Evolutionary conservation across 805 yeast genomes (phyloP).

Genomic region (Candida chauliodis): DNA sequence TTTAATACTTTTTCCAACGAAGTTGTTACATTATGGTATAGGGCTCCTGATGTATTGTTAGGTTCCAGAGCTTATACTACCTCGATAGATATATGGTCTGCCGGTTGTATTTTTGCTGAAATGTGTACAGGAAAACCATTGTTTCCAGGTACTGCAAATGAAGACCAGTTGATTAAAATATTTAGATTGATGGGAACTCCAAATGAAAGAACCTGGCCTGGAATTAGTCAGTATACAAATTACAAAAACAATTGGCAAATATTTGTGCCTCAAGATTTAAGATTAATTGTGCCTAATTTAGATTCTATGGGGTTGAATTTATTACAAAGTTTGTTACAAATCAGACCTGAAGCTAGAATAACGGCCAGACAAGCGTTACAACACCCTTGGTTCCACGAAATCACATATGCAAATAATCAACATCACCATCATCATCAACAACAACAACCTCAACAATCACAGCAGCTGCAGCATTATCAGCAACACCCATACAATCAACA

Average conservation of each 20-base stretch:
- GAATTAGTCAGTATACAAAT: slow-evolving; percentile 85
- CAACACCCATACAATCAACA: slow-evolving; percentile 3
- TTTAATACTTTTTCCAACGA: slow-evolving; percentile 96
- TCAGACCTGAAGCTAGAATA: slow-evolving; percentile 59
- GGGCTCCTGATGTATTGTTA: slow-evolving; percentile 94
- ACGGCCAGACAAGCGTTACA: slow-evolving; percentile 60
- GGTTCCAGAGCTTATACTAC: slow-evolving; percentile 96
- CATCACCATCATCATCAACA: slow-evolving; percentile 22
- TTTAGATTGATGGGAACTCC: slow-evolving; percentile 97
- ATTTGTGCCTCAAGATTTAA: slow-evolving; percentile 84
- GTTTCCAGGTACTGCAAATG: slow-evolving; percentile 94
- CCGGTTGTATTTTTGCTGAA: slow-evolving; percentile 96
- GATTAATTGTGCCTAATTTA: slow-evolving; percentile 61
- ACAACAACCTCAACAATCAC: slow-evolving; percentile 17
- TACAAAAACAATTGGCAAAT: slow-evolving; percentile 80
- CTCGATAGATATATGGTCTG: slow-evolving; percentile 97
- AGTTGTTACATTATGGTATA: slow-evolving; percentile 96
- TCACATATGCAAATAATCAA: slow-evolving; percentile 40
- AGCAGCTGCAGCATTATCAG: slow-evolving; percentile 7
- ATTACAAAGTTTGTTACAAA: slow-evolving; percentile 54
- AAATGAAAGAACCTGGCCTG: slow-evolving; percentile 95
- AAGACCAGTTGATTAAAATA: slow-evolving; percentile 88
- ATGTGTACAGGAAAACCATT: slow-evolving; percentile 98
- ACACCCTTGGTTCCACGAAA: slow-evolving; percentile 82
- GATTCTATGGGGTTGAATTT: slow-evolving; percentile 69